These are phyloP conservation scores for Amanita pallidorosea DNA, from an alignment of 768 basidiomycete species.

Conservation along the genomic window DNA sequence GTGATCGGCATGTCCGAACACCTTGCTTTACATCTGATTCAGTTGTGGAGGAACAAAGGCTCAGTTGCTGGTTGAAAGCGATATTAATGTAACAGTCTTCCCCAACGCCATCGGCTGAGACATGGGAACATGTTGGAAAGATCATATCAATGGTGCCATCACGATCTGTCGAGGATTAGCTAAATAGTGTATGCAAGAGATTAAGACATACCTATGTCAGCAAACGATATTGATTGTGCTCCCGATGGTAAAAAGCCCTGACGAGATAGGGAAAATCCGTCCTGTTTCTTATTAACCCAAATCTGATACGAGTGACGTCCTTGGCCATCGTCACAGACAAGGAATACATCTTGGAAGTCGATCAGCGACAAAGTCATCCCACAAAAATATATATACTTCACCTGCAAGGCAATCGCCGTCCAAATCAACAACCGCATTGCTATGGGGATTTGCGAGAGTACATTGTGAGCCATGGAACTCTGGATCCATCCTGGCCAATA, in stretches of 20 bases:
- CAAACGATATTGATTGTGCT: constrained; percentile 74
- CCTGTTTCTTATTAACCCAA: constrained; percentile 79
- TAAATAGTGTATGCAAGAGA: not conserved
- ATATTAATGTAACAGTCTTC: constrained; percentile 77
- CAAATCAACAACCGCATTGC: constrained; percentile 88
- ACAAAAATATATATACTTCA: constrained; percentile 17
- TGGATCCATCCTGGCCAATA: constrained; percentile 36
- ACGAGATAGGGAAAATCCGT: constrained; percentile 63
- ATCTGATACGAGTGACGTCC: constrained; percentile 71
- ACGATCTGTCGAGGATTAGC: constrained; percentile 44
- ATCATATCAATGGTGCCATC: constrained; percentile 97
- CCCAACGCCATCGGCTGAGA: constrained; percentile 69
- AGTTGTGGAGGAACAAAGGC: constrained; percentile 57
- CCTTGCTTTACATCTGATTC: constrained; percentile 39
- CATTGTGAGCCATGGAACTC: constrained; percentile 59
- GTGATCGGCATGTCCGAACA: constrained; percentile 55
- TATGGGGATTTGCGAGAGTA: constrained; percentile 78
- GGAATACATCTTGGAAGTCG: constrained; percentile 60
- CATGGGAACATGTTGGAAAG: constrained; percentile 70
- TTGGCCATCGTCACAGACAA: constrained; percentile 66
- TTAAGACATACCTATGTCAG: constrained; percentile 67
- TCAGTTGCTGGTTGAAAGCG: constrained; percentile 86
- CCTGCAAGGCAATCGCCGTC: constrained; percentile 95
- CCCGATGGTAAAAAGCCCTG: constrained; percentile 64
- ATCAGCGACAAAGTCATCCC: not conserved